These are phyloP conservation scores for Xenoacremonium recifei DNA, from an alignment of 2,329 filamentous ascomycete species.

Conservation along the genomic window DNA sequence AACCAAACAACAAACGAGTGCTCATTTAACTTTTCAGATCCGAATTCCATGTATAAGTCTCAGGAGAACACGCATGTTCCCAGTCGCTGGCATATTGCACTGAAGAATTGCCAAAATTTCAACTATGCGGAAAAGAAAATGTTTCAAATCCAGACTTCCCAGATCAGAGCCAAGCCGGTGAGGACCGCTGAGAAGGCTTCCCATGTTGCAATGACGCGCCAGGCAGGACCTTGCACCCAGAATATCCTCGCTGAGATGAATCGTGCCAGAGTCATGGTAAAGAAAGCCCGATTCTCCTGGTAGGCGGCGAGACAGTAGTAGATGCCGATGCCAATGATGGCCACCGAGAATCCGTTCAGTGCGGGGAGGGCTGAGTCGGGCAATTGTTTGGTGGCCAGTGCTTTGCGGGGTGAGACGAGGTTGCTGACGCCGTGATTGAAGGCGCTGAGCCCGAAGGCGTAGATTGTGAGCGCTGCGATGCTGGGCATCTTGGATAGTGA, in stretches of 20 bases:
- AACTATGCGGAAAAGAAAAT: too few species aligned
- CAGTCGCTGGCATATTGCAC: too few species aligned
- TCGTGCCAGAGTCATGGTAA: conserved; percentile 2
- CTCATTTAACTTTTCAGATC: too few species aligned
- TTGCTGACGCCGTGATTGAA: conserved; percentile 13
- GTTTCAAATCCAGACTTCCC: not conserved
- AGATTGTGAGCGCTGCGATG: conserved; percentile 6
- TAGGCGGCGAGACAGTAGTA: not conserved
- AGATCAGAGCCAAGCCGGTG: not conserved
- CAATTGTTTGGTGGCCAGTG: conserved; percentile 10
- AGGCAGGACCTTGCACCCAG: conserved; percentile 10
- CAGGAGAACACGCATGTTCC: too few species aligned
- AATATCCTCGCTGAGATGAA: conserved; percentile 10
- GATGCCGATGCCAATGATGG: not conserved
- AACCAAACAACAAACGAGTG: too few species aligned
- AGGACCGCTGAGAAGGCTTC: conserved; percentile 6
- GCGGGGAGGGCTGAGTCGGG: conserved; percentile 11
- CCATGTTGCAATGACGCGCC: conserved; percentile 9
- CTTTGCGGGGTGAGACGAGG: conserved; percentile 11
- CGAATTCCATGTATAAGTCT: too few species aligned
- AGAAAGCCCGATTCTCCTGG: conserved; percentile 8
- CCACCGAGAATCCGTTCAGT: conserved; percentile 14
- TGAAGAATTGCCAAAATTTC: too few species aligned
- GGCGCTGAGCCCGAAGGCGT: conserved; percentile 12
- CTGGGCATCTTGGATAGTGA: conserved; percentile 3